Percentiles rank a stretch among this genome's conserved stretches.
Evolutionary conservation across 2,329 filamentous ascomycete species (phyloP).

Genomic region (Neospermospora avenae): DNA sequence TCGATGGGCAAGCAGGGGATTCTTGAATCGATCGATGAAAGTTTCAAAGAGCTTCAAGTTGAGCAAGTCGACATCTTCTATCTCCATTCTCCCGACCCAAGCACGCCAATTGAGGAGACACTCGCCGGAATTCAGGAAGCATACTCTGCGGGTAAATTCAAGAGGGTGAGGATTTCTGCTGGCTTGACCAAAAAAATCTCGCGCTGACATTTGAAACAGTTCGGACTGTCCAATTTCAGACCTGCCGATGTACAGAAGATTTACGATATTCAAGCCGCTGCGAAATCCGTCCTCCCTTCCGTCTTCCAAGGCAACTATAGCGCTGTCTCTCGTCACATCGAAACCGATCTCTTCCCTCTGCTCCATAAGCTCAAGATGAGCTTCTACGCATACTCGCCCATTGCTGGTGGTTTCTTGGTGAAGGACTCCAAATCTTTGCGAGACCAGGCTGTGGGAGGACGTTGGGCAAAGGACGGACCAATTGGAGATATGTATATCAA

Average conservation of each 20-base stretch:
- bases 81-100: conserved; percentile 36
- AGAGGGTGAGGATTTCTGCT: conserved; percentile 42
- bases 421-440: conserved; percentile 19
- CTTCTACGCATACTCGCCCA: conserved; percentile 57
- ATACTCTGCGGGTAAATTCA: conserved; percentile 36
- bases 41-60: conserved; percentile 23
- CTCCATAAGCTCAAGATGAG: conserved; percentile 39
- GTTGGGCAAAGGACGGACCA: conserved; percentile 21
- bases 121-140: conserved; percentile 35
- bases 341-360: conserved; percentile 57
- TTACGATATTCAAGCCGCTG: conserved; percentile 31
- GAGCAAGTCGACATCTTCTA: conserved; percentile 64
- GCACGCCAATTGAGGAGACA: conserved; percentile 35
- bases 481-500: conserved; percentile 25
- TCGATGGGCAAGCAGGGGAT: conserved; percentile 25
- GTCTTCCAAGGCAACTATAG: conserved; percentile 38
- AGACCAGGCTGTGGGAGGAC: conserved; percentile 19
- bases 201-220: conserved; percentile 28
- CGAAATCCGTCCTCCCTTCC: conserved; percentile 33
- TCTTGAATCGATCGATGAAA: conserved; percentile 26
- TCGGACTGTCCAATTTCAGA: conserved; percentile 37
- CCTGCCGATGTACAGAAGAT: conserved; percentile 32
- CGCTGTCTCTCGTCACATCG: conserved; percentile 45
- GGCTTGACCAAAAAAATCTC: conserved; percentile 47
- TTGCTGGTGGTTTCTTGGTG: conserved; percentile 61